Conservation (phyloP, 2,329 filamentous ascomycete species). For the Fusarium sp. region DNA sequence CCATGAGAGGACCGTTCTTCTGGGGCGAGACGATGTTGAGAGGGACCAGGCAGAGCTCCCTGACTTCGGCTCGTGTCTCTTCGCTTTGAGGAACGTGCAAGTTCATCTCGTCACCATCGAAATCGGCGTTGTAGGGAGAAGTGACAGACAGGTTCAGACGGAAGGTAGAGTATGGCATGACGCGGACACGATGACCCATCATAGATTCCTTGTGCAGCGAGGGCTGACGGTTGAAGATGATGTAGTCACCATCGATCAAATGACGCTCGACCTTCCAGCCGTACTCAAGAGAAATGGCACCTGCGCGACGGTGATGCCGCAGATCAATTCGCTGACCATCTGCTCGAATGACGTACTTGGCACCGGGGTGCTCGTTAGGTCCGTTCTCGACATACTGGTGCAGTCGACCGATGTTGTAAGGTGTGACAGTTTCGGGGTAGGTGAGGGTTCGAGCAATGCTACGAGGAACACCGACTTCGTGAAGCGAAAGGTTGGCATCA, state of each 20-base stretch:
- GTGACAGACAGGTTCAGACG: constrained; percentile 97
- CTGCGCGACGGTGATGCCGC: constrained; percentile 87
- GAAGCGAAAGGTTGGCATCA: constrained; percentile 93
- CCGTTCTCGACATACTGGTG: constrained; percentile 90
- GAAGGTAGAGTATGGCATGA: constrained; percentile 99
- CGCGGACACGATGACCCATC: constrained; percentile 98
- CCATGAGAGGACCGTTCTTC: constrained; percentile 96
- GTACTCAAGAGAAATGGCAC: constrained; percentile 86
- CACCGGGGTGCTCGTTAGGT: constrained; percentile 92
- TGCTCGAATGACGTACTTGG: constrained; percentile 93
- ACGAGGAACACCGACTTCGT: constrained; percentile 95
- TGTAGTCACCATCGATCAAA: constrained; percentile 93
- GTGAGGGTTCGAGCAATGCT: constrained; percentile 93
- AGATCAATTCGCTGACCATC: constrained; percentile 95
- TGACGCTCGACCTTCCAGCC: constrained; percentile 99
- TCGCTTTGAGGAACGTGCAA: constrained; percentile 98
- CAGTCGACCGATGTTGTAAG: constrained; percentile 95
- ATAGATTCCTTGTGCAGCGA: constrained; percentile 99
- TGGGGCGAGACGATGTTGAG: constrained; percentile 98
- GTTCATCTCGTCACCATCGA: constrained; percentile 99
- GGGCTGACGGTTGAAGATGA: constrained; percentile 99
- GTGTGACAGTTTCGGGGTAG: constrained; percentile 96
- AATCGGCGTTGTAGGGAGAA: constrained; percentile 99
- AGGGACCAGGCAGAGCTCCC: constrained; percentile 95
- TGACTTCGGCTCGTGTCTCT: constrained; percentile 93